Evolutionary conservation across 2,329 filamentous ascomycete species (phyloP), one percentile per base, ranked within the genome.

Genomic region (Botrytis sinoallii): DNA sequence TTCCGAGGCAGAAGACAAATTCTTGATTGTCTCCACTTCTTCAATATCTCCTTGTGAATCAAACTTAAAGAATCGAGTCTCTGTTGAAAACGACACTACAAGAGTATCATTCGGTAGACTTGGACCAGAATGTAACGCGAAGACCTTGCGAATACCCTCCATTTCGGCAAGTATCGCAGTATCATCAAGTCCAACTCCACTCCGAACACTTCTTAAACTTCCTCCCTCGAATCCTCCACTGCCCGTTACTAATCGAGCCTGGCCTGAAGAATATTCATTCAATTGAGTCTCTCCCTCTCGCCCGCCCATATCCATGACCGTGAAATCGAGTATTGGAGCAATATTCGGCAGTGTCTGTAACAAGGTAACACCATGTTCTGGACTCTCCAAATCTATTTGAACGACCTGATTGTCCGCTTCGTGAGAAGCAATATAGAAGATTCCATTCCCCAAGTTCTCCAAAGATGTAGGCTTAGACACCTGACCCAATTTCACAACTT

Each of bases 301-400:
- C 78, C 94, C 95, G 0, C 95, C 95, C 87, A 98, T 92, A 79
- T 98, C 96, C 94, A 98, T 97, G 25, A 99, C 90, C 1, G 93
- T 91, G 78, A 99, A 98, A 81, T 99, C 96, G 57, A 98, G 84
- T 60, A 99, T 93, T 0, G 96, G 96, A 0, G 93, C 94, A 78
- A 98, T 93, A 80, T 97, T 99, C 5, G 89, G 85, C 73, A 97
- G 86, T 0, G 89, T 92, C 80, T 97, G 94, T 16, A 96, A 82
- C 7, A 95, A 82, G 66, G 91, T 85, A 74, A 95, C 76, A n/a
- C 38, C 72, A 38, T 80, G 77, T 42, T 78, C 74, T n/a, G 40
- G 35, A 0, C 74, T 71, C 0, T 84, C 87, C 46, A 91, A 85
- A 63, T 84, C 82, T 71, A 94, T 87, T 67, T 85, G 86, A 66